Base-by-base conservation (phyloP, 2,329 filamentous ascomycete species). In the Cadophora malorum region DNA sequence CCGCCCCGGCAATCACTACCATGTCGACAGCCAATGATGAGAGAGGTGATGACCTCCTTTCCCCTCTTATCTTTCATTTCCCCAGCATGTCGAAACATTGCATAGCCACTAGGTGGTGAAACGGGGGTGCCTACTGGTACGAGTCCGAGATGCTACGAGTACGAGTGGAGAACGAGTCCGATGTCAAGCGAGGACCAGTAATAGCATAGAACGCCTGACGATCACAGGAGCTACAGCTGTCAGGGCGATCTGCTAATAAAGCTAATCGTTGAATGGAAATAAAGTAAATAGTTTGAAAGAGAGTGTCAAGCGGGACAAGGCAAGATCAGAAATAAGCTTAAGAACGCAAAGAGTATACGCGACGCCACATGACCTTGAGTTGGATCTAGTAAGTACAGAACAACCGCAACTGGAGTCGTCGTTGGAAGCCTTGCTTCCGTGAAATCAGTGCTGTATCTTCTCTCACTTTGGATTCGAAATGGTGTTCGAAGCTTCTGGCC, bases 101-200 rank as follows among this genome's bases (percentile, higher is more conserved):
- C 50, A 53, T 28, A 53, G 50, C 50, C 41, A 28, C 23, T 53
- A 53, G 23, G 23, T 31, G 23, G 50, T 53, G 50, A 53, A 53
- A 53, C 50, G 23, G 50, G 23, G 23, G 23, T 28, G 4, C 21
- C 14, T 53, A 53, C 10, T 28, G 12, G 23, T 12, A 7, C 50
- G 50, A 53, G 50, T 53, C 7, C 50, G 50, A 53, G 35, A 53
- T 16, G 12, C 50, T 53, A 53, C 50, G 50, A 53, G 50, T 53
- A 53, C 50, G 50, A 53, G 28, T 23, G 7, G 16, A 23, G 28
- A 19, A 12, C 50, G 50, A 53, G 50, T 16, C 50, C 50, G 50
- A 53, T 16, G 23, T 19, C 21, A 53, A 53, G 28, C 23, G 50
- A 31, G 50, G 23, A 16, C 23, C 50, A 53, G 10, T 28, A 53